Percentiles rank a stretch among this genome's conserved stretches.
These are phyloP conservation scores for Aureobasidium mangrovei DNA, from an alignment of 2,329 filamentous ascomycete genomes.

Conservation along the genomic window DNA sequence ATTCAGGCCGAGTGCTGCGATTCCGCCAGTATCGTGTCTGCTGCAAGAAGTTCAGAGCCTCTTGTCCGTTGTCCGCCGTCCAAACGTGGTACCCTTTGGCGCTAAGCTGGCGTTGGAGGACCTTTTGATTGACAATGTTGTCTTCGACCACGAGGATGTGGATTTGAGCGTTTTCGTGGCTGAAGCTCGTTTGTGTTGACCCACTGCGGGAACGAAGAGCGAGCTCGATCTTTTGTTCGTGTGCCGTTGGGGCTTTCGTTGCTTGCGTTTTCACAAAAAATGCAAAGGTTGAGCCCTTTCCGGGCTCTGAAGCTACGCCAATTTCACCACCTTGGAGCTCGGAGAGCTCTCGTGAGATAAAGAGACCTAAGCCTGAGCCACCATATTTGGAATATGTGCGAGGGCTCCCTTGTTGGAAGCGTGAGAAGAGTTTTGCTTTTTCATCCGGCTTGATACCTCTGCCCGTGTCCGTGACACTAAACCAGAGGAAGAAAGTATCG, in stretches of 20 bases:
- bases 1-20: conserved; percentile 14
- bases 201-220: neutral
- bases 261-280: conserved; percentile 55
- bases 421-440: conserved; percentile 49
- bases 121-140: conserved; percentile 32
- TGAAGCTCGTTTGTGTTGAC: neutral
- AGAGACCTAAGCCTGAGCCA: conserved; percentile 60
- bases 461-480: conserved; percentile 23
- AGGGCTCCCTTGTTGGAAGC: conserved; percentile 60
- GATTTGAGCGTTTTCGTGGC: neutral
- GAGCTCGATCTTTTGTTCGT: neutral
- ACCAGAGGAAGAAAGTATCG: conserved; percentile 17
- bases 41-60: conserved; percentile 29
- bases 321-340: conserved; percentile 64
- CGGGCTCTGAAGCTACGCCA: conserved; percentile 51
- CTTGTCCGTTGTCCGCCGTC: conserved; percentile 32
- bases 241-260: neutral
- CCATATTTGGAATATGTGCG: conserved; percentile 62
- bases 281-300: conserved; percentile 54
- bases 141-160: conserved; percentile 21
- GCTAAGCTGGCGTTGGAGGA: conserved; percentile 31
- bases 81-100: conserved; percentile 29
- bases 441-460: conserved; percentile 32
- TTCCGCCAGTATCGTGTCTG: conserved; percentile 19
- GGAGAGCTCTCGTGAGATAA: conserved; percentile 58